Conservation (phyloP, 2,329 filamentous ascomycete genomes). For the Coniochaeta sp. region DNA sequence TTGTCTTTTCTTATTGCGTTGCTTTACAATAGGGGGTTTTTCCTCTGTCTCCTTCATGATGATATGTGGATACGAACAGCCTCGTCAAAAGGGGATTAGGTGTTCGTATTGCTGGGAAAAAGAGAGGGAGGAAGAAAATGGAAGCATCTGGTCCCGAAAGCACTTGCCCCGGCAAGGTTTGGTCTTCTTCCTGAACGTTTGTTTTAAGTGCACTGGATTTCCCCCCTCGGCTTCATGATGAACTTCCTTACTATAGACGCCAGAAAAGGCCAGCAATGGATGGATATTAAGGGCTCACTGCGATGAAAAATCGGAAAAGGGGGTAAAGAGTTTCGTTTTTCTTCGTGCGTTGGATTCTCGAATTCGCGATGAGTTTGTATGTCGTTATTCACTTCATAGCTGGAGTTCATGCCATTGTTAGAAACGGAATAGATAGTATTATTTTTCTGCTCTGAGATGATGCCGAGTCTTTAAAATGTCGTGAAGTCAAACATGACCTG, state of each 20-base stretch:
- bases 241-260: background rate
- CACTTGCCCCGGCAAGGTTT: background rate
- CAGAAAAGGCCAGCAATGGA: conserved; percentile 3
- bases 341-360: background rate
- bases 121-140: background rate
- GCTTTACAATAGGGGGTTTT: background rate
- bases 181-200: background rate
- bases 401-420: background rate
- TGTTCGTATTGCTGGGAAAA: background rate
- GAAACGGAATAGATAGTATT: background rate
- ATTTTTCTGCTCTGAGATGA: background rate
- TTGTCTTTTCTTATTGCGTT: background rate
- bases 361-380: background rate
- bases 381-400: background rate
- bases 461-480: background rate
- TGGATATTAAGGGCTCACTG: background rate
- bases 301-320: background rate
- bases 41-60: background rate
- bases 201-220: background rate
- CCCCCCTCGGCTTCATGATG: background rate
- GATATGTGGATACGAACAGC: background rate
- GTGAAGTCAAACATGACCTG: background rate
- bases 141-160: background rate
- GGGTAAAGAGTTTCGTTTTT: background rate
- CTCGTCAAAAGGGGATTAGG: background rate